Conservation (phyloP, 1,139 yeast genomes). For the Pichia norvegensis region DNA sequence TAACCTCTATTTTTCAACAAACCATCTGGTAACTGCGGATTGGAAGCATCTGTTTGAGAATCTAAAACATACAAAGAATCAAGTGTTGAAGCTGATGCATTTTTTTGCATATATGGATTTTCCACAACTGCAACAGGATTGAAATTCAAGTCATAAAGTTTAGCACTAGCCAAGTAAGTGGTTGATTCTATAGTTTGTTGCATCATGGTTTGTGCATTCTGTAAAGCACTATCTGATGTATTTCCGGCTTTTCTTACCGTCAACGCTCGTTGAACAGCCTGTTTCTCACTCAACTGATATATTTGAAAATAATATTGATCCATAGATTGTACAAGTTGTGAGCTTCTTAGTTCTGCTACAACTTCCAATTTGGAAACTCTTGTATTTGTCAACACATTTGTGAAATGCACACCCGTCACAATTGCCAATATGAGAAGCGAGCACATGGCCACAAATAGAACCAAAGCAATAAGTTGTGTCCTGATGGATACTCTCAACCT, state of each 20-base stretch:
- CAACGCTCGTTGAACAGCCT: slow-evolving; percentile 52
- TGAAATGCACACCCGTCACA: slow-evolving; percentile 74
- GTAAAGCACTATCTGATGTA: slow-evolving; percentile 34
- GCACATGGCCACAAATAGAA: slow-evolving; percentile 64
- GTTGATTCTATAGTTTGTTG: slow-evolving; percentile 59
- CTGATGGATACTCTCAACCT: slow-evolving; percentile 45
- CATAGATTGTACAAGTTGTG: slow-evolving; percentile 67
- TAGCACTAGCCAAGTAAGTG: slow-evolving; percentile 56
- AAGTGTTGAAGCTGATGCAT: slow-evolving; percentile 30
- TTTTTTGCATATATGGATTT: slow-evolving; percentile 31
- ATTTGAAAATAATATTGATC: slow-evolving; percentile 61
- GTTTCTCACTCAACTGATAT: slow-evolving; percentile 58
- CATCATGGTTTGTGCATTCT: slow-evolving; percentile 38
- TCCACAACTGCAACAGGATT: slow-evolving; percentile 22
- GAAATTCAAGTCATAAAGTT: slow-evolving; percentile 49
- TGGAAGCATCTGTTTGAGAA: slow-evolving; percentile 1
- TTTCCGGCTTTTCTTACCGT: slow-evolving; percentile 68
- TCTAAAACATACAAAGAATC: slow-evolving; percentile 34
- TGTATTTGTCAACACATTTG: slow-evolving; percentile 51
- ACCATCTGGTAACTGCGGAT: slow-evolving; percentile 31
- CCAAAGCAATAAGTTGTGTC: slow-evolving; percentile 74
- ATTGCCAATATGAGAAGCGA: slow-evolving; percentile 71
- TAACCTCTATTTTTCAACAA: slow-evolving; percentile 34
- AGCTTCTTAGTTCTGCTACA: slow-evolving; percentile 71
- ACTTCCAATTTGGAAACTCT: slow-evolving; percentile 68